A percentile compares a stretch with the other conserved stretches of the same genome.
Conservation (phyloP, 768 basidiomycete species). For the Favolaschia claudopus region DNA sequence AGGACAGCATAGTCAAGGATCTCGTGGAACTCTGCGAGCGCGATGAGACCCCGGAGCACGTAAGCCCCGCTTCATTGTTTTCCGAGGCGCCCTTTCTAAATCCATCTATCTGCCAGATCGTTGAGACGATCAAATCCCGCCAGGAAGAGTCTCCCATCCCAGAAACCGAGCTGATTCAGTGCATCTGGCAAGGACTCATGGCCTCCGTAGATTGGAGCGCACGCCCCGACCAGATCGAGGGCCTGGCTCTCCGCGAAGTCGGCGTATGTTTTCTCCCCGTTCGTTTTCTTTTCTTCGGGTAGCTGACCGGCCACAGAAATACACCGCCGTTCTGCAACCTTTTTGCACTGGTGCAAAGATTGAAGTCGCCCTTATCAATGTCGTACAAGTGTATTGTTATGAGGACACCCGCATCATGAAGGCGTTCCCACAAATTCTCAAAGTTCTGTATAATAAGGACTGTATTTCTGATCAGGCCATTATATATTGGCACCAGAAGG, state of each 20-base stretch:
- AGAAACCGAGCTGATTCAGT: slow-evolving; percentile 83
- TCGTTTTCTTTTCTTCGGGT: background rate
- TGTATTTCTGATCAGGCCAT: slow-evolving; percentile 96
- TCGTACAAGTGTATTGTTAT: slow-evolving; percentile 95
- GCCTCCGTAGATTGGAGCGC: slow-evolving; percentile 87
- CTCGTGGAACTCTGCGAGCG: slow-evolving; percentile 75
- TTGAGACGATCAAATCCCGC: slow-evolving; percentile 72
- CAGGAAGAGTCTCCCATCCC: slow-evolving; percentile 86
- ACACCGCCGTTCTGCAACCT: slow-evolving; percentile 84
- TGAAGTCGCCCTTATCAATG: slow-evolving; percentile 93
- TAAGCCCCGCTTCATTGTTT: slow-evolving; percentile 41
- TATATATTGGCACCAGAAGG: slow-evolving; percentile 98
- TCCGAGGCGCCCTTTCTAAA: slow-evolving; percentile 9
- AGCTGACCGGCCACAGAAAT: slow-evolving; percentile 61
- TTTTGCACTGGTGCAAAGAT: slow-evolving; percentile 91
- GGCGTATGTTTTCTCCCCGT: slow-evolving; percentile 59
- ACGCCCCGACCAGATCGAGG: slow-evolving; percentile 91
- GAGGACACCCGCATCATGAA: slow-evolving; percentile 96
- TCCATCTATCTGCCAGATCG: slow-evolving; percentile 60
- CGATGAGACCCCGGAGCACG: slow-evolving; percentile 74
- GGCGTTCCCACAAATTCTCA: slow-evolving; percentile 93
- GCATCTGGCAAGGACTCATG: slow-evolving; percentile 95
- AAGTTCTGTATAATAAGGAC: slow-evolving; percentile 96
- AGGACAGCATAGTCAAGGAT: slow-evolving; percentile 75
- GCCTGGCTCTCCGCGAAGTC: slow-evolving; percentile 87